phyloP scores from a whole-genome alignment of 1,284 basidiomycete genomes.

The Hypsizygus ulmarius region DNA sequence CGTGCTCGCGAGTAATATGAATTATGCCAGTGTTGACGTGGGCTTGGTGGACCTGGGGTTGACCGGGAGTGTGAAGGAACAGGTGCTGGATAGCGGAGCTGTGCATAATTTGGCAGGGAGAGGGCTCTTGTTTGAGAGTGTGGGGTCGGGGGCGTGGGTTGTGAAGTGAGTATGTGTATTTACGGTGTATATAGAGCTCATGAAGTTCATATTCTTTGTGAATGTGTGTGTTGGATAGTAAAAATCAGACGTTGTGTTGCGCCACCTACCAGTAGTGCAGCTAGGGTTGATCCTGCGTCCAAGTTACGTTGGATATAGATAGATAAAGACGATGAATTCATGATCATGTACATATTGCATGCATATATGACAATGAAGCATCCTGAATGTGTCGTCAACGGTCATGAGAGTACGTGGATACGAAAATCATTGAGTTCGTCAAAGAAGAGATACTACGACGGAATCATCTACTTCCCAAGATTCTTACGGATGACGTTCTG shows the following conservation, averaged over 20 bases:
- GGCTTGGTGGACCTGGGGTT: constrained; percentile 28
- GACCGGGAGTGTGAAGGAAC: constrained; percentile 18
- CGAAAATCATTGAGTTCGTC: neutral
- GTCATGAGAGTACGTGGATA: neutral
- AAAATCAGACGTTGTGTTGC: neutral
- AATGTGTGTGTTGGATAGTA: neutral
- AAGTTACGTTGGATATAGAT: neutral
- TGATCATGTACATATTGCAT: neutral
- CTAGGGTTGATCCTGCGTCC: neutral
- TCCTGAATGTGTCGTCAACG: neutral
- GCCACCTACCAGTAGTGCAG: constrained; percentile 1
- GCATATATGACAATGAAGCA: neutral
- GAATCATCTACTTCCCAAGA: constrained; percentile 36
- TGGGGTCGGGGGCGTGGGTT: constrained; percentile 37
- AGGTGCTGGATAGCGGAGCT: constrained; percentile 37
- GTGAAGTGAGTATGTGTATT: constrained; percentile 18
- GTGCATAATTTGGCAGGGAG: constrained; percentile 21
- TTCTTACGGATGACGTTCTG: constrained; percentile 45
- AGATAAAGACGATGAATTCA: neutral
- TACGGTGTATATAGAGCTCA: neutral
- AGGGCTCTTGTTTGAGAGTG: constrained; percentile 30
- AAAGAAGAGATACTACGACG: neutral
- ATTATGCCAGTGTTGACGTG: constrained; percentile 30
- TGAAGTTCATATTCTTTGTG: neutral
- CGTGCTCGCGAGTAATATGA: constrained; percentile 43